A percentile compares a stretch with the other conserved stretches of the same genome.
These are phyloP conservation scores for Candida methanosorbosa DNA, from an alignment of 805 yeast species.

Conservation along the genomic window DNA sequence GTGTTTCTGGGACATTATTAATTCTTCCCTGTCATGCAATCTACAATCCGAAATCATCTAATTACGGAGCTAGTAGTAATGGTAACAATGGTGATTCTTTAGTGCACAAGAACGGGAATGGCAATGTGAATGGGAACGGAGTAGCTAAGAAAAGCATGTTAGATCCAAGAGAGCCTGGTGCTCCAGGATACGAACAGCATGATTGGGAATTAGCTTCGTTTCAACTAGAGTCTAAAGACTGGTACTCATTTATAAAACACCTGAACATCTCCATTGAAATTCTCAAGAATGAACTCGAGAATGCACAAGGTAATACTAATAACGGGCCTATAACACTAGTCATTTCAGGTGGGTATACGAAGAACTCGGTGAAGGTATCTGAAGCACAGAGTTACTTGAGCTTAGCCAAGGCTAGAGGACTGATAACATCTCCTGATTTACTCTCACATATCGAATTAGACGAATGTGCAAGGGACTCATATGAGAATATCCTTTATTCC, in stretches of 20 bases:
- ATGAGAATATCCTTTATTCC: conserved; percentile 65
- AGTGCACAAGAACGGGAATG: too few relatives aligned
- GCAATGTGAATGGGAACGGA: too few relatives aligned
- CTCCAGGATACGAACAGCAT: too few relatives aligned
- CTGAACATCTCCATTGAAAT: conserved; percentile 34
- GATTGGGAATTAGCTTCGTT: conserved; percentile 68
- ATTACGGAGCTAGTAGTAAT: too few relatives aligned
- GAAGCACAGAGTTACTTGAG: conserved; percentile 15
- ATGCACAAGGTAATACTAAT: conserved; percentile 12
- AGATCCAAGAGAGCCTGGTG: too few relatives aligned
- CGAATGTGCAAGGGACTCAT: conserved; percentile 72
- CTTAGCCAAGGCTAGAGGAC: conserved; percentile 30
- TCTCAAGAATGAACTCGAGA: conserved; percentile 17
- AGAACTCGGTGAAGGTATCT: not conserved
- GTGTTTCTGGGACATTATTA: too few relatives aligned
- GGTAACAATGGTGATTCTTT: too few relatives aligned
- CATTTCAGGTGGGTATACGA: conserved; percentile 27
- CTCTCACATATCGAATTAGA: conserved; percentile 36
- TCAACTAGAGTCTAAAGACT: conserved; percentile 64
- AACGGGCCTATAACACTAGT: conserved; percentile 25
- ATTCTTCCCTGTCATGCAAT: too few relatives aligned
- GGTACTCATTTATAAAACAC: conserved; percentile 56
- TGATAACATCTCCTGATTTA: conserved; percentile 4
- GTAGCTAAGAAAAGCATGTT: too few relatives aligned
- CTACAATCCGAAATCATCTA: too few relatives aligned